Percentiles rank a stretch among this genome's conserved stretches.
phyloP scores from a whole-genome alignment of 805 yeast genomes.

The Kuraishia capsulata region DNA sequence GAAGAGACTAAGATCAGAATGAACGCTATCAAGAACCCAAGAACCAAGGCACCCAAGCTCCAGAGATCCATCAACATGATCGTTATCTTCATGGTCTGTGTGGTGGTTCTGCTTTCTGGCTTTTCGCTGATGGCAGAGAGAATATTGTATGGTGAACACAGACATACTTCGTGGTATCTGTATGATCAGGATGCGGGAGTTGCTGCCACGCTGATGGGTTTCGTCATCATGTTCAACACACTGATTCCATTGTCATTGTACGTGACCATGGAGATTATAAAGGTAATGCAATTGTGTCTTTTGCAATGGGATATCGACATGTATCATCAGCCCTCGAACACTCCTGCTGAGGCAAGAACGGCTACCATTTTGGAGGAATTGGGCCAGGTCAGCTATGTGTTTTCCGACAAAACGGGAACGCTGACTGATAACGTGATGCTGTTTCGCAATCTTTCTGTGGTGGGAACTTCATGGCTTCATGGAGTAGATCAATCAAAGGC shows the following conservation, averaged over 20 bases:
- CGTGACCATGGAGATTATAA: constrained; percentile 94
- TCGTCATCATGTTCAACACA: constrained; percentile 94
- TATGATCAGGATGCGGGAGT: constrained; percentile 66
- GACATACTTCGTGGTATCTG: constrained; percentile 63
- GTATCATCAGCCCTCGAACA: constrained; percentile 77
- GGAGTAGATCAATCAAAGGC: constrained; percentile 41
- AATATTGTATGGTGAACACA: constrained; percentile 31
- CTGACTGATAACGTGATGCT: constrained; percentile 92
- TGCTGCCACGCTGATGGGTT: constrained; percentile 90
- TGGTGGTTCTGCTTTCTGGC: constrained; percentile 66
- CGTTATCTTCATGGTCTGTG: constrained; percentile 78
- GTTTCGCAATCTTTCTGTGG: constrained; percentile 78
- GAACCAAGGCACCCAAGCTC: constrained; percentile 88
- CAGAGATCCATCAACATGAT: constrained; percentile 77
- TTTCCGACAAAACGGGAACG: constrained; percentile 97
- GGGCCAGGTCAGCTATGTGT: constrained; percentile 92
- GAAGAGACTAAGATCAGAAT: constrained; percentile 93
- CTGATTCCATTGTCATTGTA: constrained; percentile 90
- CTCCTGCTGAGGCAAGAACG: constrained; percentile 91
- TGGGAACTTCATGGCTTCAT: constrained; percentile 88
- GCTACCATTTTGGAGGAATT: constrained; percentile 93
- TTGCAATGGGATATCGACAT: constrained; percentile 90
- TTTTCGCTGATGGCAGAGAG: constrained; percentile 79
- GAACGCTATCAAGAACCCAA: constrained; percentile 86
- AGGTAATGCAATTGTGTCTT: constrained; percentile 73